Evolutionary conservation across 2,329 filamentous ascomycete species (phyloP).

Genomic region (Hypoxylon sp.): DNA sequence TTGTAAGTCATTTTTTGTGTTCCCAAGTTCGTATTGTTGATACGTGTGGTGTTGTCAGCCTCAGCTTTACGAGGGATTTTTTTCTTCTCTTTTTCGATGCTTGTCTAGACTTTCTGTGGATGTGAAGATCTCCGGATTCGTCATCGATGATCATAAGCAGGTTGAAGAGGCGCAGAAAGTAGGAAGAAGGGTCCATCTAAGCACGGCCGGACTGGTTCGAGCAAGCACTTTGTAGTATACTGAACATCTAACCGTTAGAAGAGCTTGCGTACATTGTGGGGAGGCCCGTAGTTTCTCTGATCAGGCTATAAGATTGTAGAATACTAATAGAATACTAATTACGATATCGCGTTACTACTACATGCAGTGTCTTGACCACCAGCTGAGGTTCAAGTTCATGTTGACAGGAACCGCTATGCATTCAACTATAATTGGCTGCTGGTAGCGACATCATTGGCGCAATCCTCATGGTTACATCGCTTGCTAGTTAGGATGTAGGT

Average conservation of each 20-base stretch:
- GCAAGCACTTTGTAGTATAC: conserved; percentile 18
- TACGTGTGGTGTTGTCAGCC: conserved; percentile 28
- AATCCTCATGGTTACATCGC: conserved; percentile 25
- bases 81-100: conserved; percentile 6
- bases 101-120: conserved; percentile 9
- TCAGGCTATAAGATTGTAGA: conserved; percentile 9
- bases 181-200: conserved; percentile 28
- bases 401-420: conserved; percentile 13
- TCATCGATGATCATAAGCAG: conserved; percentile 20
- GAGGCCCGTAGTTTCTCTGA: conserved; percentile 10
- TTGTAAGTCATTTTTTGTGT: too few species aligned
- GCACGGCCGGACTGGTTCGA: conserved; percentile 23
- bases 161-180: too few species aligned
- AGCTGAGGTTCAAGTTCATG: conserved; percentile 30
- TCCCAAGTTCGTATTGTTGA: conserved; percentile 30
- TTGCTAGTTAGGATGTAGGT: conserved; percentile 13
- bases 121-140: conserved; percentile 21
- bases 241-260: conserved; percentile 6
- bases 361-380: too few species aligned
- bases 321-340: too few species aligned
- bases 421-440: conserved; percentile 16
- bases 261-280: conserved; percentile 1
- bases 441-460: conserved; percentile 29
- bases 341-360: conserved; percentile 1
- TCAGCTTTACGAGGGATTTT: conserved; percentile 36